Base-by-base conservation (phyloP, 2,329 filamentous ascomycete genomes). In the Erysiphe pulchra region DNA sequence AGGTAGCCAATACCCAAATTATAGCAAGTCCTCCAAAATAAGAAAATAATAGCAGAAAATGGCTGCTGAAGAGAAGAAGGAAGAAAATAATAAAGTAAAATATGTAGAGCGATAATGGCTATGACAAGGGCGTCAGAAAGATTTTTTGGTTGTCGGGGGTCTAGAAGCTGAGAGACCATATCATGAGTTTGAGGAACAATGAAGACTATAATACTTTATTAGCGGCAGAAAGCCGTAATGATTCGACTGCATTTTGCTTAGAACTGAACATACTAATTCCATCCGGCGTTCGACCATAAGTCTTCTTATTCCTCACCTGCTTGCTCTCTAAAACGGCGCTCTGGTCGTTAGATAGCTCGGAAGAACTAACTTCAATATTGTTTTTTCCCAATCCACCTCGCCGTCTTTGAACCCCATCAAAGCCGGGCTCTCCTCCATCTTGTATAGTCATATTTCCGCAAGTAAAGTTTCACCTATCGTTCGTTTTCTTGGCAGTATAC, bases 161-260 rank as follows among this genome's bases (percentile, higher is more conserved):
- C 90, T 54, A 98, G 75, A 46, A 98, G 72, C 64, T 95, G 90
- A 45, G 87, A 92, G 54, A 98, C 87, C 90, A 98, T 95, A 64
- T 98, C 90, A 68, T 94, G 85, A 47, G 90, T 98, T 50, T 84
- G 78, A 42, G 90, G 90, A 46, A 98, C 90, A 48, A 84, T 80
- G 60, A 98, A 98, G 56, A 93, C 90, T 95, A 57, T 42, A 42
- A 39, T 7, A 17, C 28, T 47, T 16, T 46, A 47, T 47, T 31
- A 48, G 46, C 34, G n/a, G 3, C 24, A 14, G 33, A 13, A 11
- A 44, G 24, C 6, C 9, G 31, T 17, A 12, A 17, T 2, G 5
- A 14, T 43, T 44, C 2, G 13, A 8, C 4, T 13, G 42, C 17
- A n/a, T 18, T 8, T 39, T n/a, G 11, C 17, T 16, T 24, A 13